Evolutionary conservation across 1,284 basidiomycete genomes (phyloP), one percentile per base, ranked within the genome.

Genomic region (Pseudozyma flocculosa): DNA sequence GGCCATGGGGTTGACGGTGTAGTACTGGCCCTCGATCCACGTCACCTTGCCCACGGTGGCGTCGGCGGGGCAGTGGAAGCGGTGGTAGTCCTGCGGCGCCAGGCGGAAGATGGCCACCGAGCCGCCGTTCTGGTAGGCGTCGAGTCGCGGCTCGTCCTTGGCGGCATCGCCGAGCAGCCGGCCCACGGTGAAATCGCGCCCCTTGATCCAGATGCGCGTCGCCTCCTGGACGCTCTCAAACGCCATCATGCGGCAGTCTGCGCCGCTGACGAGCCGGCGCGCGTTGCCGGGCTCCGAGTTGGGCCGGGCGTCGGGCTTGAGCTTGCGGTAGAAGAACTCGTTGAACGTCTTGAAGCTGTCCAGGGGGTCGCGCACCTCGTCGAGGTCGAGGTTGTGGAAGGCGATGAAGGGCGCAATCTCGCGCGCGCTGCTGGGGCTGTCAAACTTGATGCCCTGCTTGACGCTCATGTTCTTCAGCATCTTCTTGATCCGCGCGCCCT

Each of bases 131-230:
- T 82, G 80, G 73, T 88, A 96, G 32, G 83, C 82, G 2, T 87
- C 84, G 1, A 84, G 83, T 7, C 48, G n/a, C 21, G 18, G 1
- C 1, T 37, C 15, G 0, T 38, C 17, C 53, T 85, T 36, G 8
- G 24, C 51, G 4, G 59, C 63, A 9, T 80, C 80, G 0, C 93
- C 93, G 0, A 98, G 83, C 37, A 98, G 81, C 1, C 87, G 83
- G 1, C 80, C 82, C 1, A 97, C 83, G 0, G 86, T 87, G 75
- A 97, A 97, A 67, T 95, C 91, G 22, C 91, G 86, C 0, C 94
- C 95, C 76, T 98, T 98, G 81, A 98, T 95, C 94, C 95, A 98
- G 4, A 98, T 80, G 21, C 83, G 81, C 1, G 90, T 96, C 1
- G 95, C 93, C 49, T 90, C 88, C 42, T 79, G 81, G 9, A 96